These are phyloP conservation scores for Penicillium sp. DNA, from an alignment of 2,329 filamentous ascomycete species.

Conservation along the genomic window DNA sequence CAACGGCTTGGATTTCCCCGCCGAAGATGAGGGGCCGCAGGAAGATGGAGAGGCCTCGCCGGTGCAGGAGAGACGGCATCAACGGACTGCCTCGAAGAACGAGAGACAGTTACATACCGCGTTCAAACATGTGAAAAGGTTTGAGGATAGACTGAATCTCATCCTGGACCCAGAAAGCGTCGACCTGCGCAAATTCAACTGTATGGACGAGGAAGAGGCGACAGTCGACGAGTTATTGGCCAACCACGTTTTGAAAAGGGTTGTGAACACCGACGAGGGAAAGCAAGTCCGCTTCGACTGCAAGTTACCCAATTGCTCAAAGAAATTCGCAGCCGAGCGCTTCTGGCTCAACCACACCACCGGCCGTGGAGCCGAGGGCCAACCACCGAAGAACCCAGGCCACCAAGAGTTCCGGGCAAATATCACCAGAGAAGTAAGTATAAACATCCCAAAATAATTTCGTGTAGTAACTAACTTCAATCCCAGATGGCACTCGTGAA, in stretches of 20 bases:
- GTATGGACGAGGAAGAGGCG: constrained; percentile 82
- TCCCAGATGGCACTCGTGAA: constrained; percentile 84
- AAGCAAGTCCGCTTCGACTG: constrained; percentile 89
- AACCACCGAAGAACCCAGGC: constrained; percentile 4
- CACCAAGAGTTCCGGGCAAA: constrained; percentile 58
- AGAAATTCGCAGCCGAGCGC: constrained; percentile 94
- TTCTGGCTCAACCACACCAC: constrained; percentile 98
- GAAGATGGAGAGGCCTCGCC: constrained; percentile 69
- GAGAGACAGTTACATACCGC: constrained; percentile 92
- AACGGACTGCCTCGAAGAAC: constrained; percentile 69
- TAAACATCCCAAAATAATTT: not conserved
- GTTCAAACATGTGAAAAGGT: constrained; percentile 98
- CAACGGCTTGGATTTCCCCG: constrained; percentile 78
- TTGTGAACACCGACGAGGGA: constrained; percentile 86
- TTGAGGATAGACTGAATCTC: constrained; percentile 94
- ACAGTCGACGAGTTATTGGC: constrained; percentile 76
- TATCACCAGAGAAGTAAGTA: constrained; percentile 79
- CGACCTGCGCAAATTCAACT: constrained; percentile 88
- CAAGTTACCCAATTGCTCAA: constrained; percentile 93
- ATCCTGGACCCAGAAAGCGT: constrained; percentile 87
- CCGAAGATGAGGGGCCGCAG: constrained; percentile 71
- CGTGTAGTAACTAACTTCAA: constrained; percentile 3
- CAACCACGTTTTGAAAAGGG: constrained; percentile 59
- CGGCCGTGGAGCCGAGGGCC: constrained; percentile 13
- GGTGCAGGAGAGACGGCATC: constrained; percentile 73